Conservation (phyloP, 2,329 filamentous ascomycete genomes). For the Meredithiella fracta region DNA sequence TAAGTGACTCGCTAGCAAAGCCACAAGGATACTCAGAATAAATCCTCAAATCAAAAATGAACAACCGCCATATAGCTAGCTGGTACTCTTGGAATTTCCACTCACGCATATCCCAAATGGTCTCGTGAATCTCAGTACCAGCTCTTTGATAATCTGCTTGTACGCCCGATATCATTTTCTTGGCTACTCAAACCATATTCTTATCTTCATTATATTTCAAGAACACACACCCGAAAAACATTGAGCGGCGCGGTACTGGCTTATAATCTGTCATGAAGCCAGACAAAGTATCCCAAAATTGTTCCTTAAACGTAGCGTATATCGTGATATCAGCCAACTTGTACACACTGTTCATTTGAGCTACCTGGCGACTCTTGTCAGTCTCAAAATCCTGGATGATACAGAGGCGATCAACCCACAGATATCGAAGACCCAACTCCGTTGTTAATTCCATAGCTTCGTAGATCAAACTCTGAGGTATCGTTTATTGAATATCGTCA, state of each 20-base stretch:
- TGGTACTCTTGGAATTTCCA: neutral
- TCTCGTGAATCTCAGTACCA: neutral
- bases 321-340: neutral
- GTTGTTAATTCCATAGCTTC: neutral
- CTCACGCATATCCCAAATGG: neutral
- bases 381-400: neutral
- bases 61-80: neutral
- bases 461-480: no score
- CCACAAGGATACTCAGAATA: neutral
- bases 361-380: neutral
- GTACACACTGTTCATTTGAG: neutral
- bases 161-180: no score
- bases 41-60: neutral
- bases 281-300: no score
- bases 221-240: no score
- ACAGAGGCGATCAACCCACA: neutral
- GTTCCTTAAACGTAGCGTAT: neutral
- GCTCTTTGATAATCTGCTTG: no score
- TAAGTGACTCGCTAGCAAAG: neutral
- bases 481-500: no score
- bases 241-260: no score
- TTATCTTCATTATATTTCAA: no score
- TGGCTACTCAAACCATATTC: no score
- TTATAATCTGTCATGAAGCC: no score
- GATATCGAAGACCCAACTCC: neutral